phyloP scores from a whole-genome alignment of 2,329 filamentous ascomycete species.

The Pseudocercospora eumusae region DNA sequence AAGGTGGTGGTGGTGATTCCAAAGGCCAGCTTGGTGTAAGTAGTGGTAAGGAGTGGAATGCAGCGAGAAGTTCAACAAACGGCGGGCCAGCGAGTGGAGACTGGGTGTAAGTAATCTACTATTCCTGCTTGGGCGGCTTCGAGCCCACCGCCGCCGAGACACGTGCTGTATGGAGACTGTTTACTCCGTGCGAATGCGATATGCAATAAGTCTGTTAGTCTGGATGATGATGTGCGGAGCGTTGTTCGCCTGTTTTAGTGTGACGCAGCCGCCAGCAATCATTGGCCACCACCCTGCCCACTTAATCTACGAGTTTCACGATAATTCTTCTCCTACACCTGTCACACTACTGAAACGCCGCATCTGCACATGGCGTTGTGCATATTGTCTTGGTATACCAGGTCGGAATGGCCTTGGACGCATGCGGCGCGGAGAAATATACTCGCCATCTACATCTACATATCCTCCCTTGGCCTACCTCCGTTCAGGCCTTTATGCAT shows the following conservation, averaged over 20 bases:
- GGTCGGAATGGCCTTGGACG: too few relatives aligned
- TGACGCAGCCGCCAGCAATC: background rate
- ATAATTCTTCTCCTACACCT: too few relatives aligned
- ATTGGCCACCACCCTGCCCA: background rate
- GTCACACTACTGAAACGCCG: too few relatives aligned
- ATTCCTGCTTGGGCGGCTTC: background rate
- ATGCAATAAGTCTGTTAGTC: too few relatives aligned
- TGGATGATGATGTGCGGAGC: background rate
- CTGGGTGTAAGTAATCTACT: too few relatives aligned
- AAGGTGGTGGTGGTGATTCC: slow-evolving; percentile 1
- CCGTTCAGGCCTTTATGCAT: too few relatives aligned
- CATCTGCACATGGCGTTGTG: too few relatives aligned
- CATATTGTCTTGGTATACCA: too few relatives aligned
- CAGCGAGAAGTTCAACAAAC: slow-evolving; percentile 1
- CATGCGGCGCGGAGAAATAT: too few relatives aligned
- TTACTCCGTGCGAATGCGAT: slow-evolving; percentile 1
- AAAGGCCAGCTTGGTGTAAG: slow-evolving; percentile 7
- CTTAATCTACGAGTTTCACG: background rate
- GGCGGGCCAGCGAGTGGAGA: slow-evolving; percentile 1
- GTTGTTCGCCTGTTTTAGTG: background rate
- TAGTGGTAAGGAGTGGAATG: slow-evolving; percentile 8
- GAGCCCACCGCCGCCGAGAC: background rate
- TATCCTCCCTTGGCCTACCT: too few relatives aligned
- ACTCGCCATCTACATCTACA: too few relatives aligned
- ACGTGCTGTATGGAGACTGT: background rate